Conservation (phyloP, 225 moss, liverwort and hornwort species). For the Polytrichum commune region DNA sequence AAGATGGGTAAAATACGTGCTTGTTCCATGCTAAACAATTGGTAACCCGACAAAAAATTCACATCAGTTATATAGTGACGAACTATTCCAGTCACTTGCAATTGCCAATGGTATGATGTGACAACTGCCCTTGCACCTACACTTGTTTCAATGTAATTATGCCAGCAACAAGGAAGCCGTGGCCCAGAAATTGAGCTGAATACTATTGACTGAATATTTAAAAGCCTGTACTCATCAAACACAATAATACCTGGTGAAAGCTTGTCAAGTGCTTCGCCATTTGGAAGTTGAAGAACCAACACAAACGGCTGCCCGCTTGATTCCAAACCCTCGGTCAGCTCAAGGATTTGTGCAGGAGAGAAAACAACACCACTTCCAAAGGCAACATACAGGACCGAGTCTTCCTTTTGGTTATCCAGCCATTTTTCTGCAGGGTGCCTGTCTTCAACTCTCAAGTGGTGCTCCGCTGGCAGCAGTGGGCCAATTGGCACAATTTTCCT, state of each 20-base stretch:
- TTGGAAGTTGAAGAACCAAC: constrained; percentile 13
- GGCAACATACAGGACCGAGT: constrained; percentile 13
- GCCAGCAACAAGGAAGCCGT: too few relatives aligned
- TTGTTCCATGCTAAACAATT: too few relatives aligned
- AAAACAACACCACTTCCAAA: constrained; percentile 9
- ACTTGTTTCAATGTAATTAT: too few relatives aligned
- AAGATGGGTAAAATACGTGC: too few relatives aligned
- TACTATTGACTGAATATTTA: too few relatives aligned
- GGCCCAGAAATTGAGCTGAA: too few relatives aligned
- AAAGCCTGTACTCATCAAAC: too few relatives aligned
- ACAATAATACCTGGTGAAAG: constrained; percentile 2
- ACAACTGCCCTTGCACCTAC: too few relatives aligned
- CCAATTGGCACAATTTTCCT: constrained; percentile 10
- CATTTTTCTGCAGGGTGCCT: constrained; percentile 14
- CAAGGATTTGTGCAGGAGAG: constrained; percentile 5
- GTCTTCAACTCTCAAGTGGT: background rate
- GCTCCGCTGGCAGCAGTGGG: constrained; percentile 10
- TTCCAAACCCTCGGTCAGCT: constrained; percentile 7
- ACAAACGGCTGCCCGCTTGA: constrained; percentile 9
- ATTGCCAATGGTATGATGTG: too few relatives aligned
- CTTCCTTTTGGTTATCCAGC: constrained; percentile 10
- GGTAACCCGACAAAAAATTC: too few relatives aligned
- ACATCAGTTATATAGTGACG: too few relatives aligned
- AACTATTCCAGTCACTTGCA: too few relatives aligned
- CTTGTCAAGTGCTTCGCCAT: background rate